Conservation (phyloP, 441 rosid species). For the Populus hybrid region DNA sequence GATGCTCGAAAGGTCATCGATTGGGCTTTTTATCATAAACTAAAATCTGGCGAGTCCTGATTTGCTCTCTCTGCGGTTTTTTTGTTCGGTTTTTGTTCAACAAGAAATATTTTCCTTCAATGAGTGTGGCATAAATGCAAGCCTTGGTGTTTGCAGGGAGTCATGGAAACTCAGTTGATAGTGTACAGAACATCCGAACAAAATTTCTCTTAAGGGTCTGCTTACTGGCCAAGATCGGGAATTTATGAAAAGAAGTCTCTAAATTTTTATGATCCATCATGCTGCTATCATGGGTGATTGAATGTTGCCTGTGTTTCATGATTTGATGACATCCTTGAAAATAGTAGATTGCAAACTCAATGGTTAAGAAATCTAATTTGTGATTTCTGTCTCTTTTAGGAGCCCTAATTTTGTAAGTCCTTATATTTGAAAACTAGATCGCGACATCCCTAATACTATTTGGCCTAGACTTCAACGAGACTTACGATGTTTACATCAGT, state of each 20-base stretch:
- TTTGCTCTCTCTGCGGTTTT: background rate
- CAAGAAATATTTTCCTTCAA: background rate
- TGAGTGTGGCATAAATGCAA: background rate
- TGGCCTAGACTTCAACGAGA: no score
- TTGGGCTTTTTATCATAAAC: slow-evolving; percentile 53
- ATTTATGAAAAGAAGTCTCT: background rate
- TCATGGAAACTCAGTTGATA: background rate
- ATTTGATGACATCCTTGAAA: background rate
- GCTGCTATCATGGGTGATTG: background rate
- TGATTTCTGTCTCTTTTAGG: no score
- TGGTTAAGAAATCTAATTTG: background rate
- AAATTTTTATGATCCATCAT: background rate
- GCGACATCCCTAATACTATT: no score
- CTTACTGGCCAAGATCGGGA: background rate
- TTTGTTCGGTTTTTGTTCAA: background rate
- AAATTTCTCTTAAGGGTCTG: background rate
- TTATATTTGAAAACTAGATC: no score
- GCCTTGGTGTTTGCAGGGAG: background rate
- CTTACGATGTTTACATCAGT: no score
- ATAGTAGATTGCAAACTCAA: background rate
- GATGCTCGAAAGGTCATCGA: slow-evolving; percentile 68
- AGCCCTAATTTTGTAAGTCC: no score
- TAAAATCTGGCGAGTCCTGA: slow-evolving; percentile 48
- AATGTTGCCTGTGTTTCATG: background rate
- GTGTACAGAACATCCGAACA: background rate